Conservation (phyloP, 805 yeast species). For the Huiozyma sinensis region DNA sequence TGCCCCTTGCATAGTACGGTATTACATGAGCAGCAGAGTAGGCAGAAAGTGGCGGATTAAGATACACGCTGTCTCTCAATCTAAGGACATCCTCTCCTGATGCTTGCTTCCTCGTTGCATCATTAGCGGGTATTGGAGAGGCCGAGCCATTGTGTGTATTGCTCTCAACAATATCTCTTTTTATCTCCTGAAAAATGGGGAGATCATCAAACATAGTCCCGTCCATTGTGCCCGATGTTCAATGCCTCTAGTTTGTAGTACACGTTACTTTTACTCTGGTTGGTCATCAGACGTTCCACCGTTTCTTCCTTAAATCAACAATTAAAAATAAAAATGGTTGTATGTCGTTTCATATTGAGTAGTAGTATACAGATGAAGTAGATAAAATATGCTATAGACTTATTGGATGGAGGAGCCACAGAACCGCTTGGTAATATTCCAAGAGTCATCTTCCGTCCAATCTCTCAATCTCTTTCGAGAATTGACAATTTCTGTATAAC, state of each 20-base stretch:
- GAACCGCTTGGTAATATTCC: constrained; percentile 36
- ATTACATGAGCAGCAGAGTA: constrained; percentile 14
- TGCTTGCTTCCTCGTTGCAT: no score
- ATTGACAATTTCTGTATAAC: constrained; percentile 24
- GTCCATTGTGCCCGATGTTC: neutral
- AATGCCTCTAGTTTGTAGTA: neutral
- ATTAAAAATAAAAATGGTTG: no score
- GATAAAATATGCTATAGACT: no score
- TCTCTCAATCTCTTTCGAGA: constrained; percentile 47
- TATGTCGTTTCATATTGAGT: no score
- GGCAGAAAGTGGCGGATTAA: constrained; percentile 14
- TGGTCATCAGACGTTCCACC: no score
- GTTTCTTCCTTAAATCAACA: no score
- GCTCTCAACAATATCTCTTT: neutral
- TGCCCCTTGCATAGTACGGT: constrained; percentile 7
- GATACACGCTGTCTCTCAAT: no score
- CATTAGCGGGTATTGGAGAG: no score
- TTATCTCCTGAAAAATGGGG: constrained; percentile 1
- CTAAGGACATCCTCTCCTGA: no score
- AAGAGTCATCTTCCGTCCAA: constrained; percentile 49
- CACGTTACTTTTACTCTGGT: neutral
- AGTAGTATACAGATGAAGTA: no score
- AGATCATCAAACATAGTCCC: constrained; percentile 1
- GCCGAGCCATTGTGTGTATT: no score
- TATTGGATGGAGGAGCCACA: constrained; percentile 2